A percentile compares a stretch with the other conserved stretches of the same genome.
These are phyloP conservation scores for Medicago ruthenica DNA, from an alignment of 306 rosid species.

Conservation along the genomic window DNA sequence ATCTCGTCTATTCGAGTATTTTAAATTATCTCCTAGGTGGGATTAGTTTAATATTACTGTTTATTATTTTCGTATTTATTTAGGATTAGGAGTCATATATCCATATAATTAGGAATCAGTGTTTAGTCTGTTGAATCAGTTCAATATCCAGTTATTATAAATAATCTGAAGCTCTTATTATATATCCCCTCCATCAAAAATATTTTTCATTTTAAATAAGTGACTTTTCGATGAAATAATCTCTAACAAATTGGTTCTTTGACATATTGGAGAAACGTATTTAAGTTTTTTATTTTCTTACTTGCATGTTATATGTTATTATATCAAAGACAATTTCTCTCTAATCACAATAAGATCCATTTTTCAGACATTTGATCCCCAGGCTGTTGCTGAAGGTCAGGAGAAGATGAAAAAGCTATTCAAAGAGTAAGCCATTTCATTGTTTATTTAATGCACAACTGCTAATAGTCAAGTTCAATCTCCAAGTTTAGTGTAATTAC, in stretches of 20 bases:
- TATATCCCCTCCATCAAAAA: neutral
- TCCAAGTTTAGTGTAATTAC: conserved; percentile 10
- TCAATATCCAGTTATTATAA: neutral
- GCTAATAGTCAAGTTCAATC: conserved; percentile 20
- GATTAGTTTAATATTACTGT: too few species aligned
- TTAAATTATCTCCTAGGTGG: neutral
- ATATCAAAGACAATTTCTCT: conserved; percentile 28
- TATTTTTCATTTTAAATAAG: neutral
- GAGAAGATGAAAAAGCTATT: conserved; percentile 41
- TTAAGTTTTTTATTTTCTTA: conserved; percentile 21
- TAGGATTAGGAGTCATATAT: neutral
- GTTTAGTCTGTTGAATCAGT: neutral
- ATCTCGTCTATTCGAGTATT: too few species aligned
- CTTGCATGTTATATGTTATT: conserved; percentile 8
- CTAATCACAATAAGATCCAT: conserved; percentile 23
- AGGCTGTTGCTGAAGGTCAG: conserved; percentile 37
- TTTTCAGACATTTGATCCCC: conserved; percentile 47
- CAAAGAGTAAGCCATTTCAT: conserved; percentile 46
- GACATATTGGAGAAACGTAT: neutral
- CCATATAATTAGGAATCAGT: neutral
- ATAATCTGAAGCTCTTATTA: neutral
- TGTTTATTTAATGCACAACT: neutral
- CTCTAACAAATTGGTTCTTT: neutral
- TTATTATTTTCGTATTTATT: too few species aligned
- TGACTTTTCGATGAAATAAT: neutral